Evolutionary conservation across 2,329 filamentous ascomycete species (phyloP).

Genomic region (Alternaria sp.): DNA sequence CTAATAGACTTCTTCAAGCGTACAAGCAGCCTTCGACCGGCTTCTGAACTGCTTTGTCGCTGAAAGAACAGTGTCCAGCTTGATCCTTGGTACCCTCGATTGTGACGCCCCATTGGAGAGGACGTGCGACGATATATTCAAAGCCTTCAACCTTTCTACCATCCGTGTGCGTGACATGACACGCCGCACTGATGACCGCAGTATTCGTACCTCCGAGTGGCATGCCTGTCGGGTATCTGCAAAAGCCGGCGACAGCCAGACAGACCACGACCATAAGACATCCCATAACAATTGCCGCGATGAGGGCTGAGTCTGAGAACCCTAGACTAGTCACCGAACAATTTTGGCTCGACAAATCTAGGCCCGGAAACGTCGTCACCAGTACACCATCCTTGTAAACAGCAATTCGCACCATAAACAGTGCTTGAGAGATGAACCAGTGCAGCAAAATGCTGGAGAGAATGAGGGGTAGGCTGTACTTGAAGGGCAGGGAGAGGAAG

Average conservation of each 20-base stretch:
- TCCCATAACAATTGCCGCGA: neutral
- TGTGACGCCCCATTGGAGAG: neutral
- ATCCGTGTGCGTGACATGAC: neutral
- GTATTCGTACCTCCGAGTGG: neutral
- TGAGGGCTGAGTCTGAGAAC: neutral
- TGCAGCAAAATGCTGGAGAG: neutral
- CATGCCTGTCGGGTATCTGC: neutral
- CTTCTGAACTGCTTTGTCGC: neutral
- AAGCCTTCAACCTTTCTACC: neutral
- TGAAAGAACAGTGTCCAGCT: neutral
- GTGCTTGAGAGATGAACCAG: neutral
- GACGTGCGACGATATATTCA: neutral
- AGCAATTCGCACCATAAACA: rapidly evolving
- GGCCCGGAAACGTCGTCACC: neutral
- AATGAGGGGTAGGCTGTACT: neutral
- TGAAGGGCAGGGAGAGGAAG: neutral
- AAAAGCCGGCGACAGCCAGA: rapidly evolving
- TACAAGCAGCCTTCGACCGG: neutral
- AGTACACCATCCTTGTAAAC: neutral
- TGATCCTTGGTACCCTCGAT: neutral
- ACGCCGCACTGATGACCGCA: neutral
- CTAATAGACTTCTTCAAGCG: neutral
- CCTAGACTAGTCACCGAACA: neutral
- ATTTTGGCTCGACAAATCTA: too few species aligned
- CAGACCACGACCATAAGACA: neutral